Evolutionary conservation across 2,329 filamentous ascomycete genomes (phyloP).

Genomic region (Pseudocercospora macadamiae): DNA sequence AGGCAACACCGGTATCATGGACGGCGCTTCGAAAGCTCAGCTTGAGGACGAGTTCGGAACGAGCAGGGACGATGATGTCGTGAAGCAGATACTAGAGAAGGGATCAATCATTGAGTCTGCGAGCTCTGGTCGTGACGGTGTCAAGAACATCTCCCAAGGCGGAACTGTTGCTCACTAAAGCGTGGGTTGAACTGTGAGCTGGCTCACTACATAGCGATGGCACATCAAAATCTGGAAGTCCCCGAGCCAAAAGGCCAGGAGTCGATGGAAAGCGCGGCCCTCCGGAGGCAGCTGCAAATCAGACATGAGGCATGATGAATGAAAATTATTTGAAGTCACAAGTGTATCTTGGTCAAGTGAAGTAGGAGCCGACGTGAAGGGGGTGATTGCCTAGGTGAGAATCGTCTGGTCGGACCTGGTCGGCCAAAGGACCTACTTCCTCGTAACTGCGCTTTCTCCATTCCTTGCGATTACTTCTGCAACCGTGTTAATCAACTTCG

Average conservation of each 20-base stretch:
- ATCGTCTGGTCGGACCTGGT: no score
- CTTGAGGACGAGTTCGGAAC: slow-evolving; percentile 90
- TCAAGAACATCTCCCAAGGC: slow-evolving; percentile 48
- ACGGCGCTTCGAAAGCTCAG: slow-evolving; percentile 72
- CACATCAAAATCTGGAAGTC: neutral
- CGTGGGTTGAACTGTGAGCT: neutral
- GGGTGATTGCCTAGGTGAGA: no score
- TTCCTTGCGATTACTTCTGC: no score
- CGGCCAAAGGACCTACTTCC: no score
- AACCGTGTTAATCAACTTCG: no score
- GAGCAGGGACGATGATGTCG: slow-evolving; percentile 74
- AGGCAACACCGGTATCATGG: slow-evolving; percentile 78
- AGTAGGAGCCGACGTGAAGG: neutral
- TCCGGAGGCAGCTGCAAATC: neutral
- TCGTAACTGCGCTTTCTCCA: no score
- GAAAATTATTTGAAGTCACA: slow-evolving; percentile 7
- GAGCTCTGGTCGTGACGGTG: slow-evolving; percentile 43
- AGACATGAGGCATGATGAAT: slow-evolving; percentile 25
- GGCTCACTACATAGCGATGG: slow-evolving; percentile 1
- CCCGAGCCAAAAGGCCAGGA: neutral
- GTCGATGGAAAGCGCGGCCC: neutral
- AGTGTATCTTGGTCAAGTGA: neutral
- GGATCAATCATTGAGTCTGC: slow-evolving; percentile 67
- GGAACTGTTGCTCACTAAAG: slow-evolving; percentile 34
- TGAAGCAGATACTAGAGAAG: slow-evolving; percentile 78